Conservation (phyloP, 164 flowering plant genomes). For the Chloranthus sessilifolius region DNA sequence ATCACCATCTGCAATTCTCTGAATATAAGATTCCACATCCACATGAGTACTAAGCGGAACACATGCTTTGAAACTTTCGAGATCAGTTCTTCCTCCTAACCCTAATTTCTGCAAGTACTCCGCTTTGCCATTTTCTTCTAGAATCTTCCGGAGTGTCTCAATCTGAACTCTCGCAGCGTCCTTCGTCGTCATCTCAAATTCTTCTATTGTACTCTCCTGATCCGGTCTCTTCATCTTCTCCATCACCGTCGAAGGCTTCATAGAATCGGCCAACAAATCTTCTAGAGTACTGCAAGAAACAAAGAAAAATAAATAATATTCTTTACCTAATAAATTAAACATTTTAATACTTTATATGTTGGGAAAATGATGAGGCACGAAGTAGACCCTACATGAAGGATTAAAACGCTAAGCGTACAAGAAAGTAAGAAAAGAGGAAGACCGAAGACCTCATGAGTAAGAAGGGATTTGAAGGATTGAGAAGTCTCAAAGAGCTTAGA, state of each 20-base stretch:
- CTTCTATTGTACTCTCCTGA: conserved; percentile 44
- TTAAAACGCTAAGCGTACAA: too few relatives aligned
- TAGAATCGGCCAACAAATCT: neutral
- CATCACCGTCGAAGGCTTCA: conserved; percentile 35
- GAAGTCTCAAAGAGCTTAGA: too few relatives aligned
- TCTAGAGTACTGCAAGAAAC: neutral
- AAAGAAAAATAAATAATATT: neutral
- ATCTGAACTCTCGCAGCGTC: conserved; percentile 63
- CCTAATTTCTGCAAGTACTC: conserved; percentile 65
- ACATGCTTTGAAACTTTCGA: conserved; percentile 51
- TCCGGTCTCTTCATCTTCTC: conserved; percentile 44
- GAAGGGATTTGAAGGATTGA: too few relatives aligned
- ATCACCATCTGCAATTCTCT: conserved; percentile 68
- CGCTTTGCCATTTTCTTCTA: conserved; percentile 57
- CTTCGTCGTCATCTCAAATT: conserved; percentile 58
- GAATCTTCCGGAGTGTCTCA: conserved; percentile 60
- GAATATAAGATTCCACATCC: conserved; percentile 73
- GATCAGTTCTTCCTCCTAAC: conserved; percentile 76
- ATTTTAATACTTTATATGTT: too few relatives aligned
- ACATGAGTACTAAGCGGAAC: conserved; percentile 64
- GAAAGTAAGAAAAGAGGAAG: too few relatives aligned
- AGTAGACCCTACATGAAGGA: too few relatives aligned
- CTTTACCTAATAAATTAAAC: too few relatives aligned
- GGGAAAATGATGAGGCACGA: too few relatives aligned
- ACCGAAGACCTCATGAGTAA: too few relatives aligned